phyloP scores from a whole-genome alignment of 495 filamentous ascomycete genomes.

The Hypoxylon intermedium region DNA sequence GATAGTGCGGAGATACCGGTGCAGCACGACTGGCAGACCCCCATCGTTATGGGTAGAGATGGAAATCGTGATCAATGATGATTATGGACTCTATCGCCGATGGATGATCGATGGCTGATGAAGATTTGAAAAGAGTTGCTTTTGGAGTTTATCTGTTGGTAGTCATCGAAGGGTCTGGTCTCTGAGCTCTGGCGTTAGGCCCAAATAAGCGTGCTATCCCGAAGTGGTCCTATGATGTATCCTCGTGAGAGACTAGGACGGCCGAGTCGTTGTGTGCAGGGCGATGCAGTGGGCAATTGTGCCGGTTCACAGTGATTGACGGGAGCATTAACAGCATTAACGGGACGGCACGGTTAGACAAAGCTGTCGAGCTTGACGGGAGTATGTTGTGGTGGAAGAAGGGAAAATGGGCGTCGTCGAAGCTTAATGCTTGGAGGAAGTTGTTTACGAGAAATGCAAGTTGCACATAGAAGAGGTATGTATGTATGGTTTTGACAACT shows the following conservation, averaged over 20 bases:
- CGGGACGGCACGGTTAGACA: constrained; percentile 21
- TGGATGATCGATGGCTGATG: constrained; percentile 3
- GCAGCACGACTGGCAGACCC: constrained; percentile 60
- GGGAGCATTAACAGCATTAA: too few relatives aligned
- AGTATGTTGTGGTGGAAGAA: constrained; percentile 7
- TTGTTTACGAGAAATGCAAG: constrained; percentile 26
- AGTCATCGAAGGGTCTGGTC: constrained; percentile 7
- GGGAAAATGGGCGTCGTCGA: constrained; percentile 18
- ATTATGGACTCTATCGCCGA: constrained; percentile 30
- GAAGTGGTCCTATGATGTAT: constrained; percentile 41
- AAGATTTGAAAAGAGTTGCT: neutral
- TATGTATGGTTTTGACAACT: constrained; percentile 28
- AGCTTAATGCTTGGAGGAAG: constrained; percentile 6
- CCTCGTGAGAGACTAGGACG: constrained; percentile 38
- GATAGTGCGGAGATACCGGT: constrained; percentile 48
- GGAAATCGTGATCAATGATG: constrained; percentile 21
- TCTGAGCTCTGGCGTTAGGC: constrained; percentile 10
- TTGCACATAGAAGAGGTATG: constrained; percentile 28
- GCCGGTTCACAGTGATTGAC: constrained; percentile 22
- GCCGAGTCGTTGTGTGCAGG: constrained; percentile 26
- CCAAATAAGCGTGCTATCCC: constrained; percentile 28
- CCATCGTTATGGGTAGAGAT: constrained; percentile 46
- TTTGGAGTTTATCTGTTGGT: constrained; percentile 5
- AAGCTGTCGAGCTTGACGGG: neutral
- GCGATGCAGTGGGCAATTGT: constrained; percentile 28